Conservation (phyloP, 2,329 filamentous ascomycete species). For the Neoascochyta sp. region DNA sequence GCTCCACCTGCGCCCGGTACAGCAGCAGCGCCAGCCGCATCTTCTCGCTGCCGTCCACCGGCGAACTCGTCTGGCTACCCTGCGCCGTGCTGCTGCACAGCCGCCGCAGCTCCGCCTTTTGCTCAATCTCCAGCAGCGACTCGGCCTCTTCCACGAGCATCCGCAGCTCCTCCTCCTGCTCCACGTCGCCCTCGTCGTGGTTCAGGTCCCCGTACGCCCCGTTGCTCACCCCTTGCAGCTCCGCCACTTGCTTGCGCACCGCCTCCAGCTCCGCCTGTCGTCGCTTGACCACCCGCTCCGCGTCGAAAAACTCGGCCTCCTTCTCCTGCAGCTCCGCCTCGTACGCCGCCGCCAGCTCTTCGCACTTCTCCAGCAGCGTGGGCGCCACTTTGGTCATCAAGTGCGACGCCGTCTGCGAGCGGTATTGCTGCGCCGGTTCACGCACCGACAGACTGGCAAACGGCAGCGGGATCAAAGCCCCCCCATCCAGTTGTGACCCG, state of each 20-base stretch:
- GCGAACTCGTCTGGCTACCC: constrained; percentile 20
- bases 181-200: constrained; percentile 32
- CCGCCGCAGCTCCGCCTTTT: constrained; percentile 38
- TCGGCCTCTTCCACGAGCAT: constrained; percentile 40
- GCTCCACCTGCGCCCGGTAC: constrained; percentile 55
- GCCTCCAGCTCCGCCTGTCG: constrained; percentile 64
- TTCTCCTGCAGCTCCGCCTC: constrained; percentile 74
- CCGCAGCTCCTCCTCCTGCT: constrained; percentile 40
- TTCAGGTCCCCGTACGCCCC: constrained; percentile 28
- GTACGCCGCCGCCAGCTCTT: constrained; percentile 51
- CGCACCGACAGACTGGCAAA: constrained; percentile 22
- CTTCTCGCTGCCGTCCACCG: constrained; percentile 50
- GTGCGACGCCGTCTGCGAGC: constrained; percentile 51
- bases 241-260: constrained; percentile 57
- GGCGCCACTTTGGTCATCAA: constrained; percentile 61
- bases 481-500: constrained; percentile 16
- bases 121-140: constrained; percentile 44
- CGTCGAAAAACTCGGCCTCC: constrained; percentile 51
- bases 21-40: constrained; percentile 58
- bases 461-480: constrained; percentile 23
- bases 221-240: constrained; percentile 42
- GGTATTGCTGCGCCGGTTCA: constrained; percentile 33
- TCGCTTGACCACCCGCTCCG: constrained; percentile 50
- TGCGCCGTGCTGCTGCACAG: constrained; percentile 26
- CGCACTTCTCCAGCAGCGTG: constrained; percentile 48